Base-by-base conservation (phyloP, 2,329 filamentous ascomycete species). In the Cordyceps javanica region DNA sequence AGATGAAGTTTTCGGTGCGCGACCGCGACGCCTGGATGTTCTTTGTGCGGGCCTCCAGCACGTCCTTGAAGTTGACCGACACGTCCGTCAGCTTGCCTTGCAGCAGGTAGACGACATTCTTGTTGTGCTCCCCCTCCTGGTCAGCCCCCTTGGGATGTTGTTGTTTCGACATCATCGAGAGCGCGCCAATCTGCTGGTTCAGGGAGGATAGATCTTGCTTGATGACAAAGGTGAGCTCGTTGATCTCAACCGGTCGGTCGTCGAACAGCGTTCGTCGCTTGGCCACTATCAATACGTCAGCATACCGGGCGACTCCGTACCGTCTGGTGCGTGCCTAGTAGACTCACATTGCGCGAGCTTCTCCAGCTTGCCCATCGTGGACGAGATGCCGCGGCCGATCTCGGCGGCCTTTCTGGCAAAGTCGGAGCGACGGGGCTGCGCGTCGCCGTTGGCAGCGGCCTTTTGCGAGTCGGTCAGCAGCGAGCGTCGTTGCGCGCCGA, bases 231-330 rank as follows among this genome's bases (percentile, higher is more conserved):
- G 92, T 97, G 71, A 97, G 84, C 73, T 97, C 91, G 72, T 94
- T 94, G 72, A 97, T 97, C 74, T 99, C 94, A 57, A 97, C 90
- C 0, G 94, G 91, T 70, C 90, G 85, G 76, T 99, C 94, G 72
- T 99, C 94, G 71, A 99, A 99, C 44, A 99, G 85, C 10, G 94
- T 96, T 75, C 96, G 95, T 68, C 93, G 86, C 73, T 91, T 93
- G n/a, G 94, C 94, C 69, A 99, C 86, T 89, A 60, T n/a, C 26
- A 19, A 9, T 9, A 19, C 13, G 57, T 65, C n/a, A 65, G 60
- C 34, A 52, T 13, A 13, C 34, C 1, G 5, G 3, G 2, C 26
- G 5, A 25, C 4, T 7, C 16, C 19, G 23, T 14, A n/a, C 41
- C 8, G 39, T 38, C 25, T 44, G 7, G 13, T 7, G 14, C 16